Percentiles rank a stretch among this genome's conserved stretches.
phyloP scores from a whole-genome alignment of 441 rosid genomes.

The Gossypium lobatum region DNA sequence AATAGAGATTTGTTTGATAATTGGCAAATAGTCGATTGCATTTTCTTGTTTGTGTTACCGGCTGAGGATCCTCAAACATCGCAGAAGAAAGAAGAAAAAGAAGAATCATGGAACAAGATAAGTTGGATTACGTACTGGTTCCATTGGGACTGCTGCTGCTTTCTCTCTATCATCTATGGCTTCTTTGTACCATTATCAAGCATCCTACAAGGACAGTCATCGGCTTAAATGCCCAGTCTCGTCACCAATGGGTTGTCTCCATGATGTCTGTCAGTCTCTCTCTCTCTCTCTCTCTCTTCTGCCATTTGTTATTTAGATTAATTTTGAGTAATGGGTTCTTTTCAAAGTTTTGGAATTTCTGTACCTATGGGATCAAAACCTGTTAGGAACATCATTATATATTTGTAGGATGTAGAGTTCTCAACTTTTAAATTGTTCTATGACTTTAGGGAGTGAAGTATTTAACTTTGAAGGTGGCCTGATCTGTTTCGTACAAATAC shows the following conservation, averaged over 20 bases:
- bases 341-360: slow-evolving; percentile 2
- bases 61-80: background rate
- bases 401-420: background rate
- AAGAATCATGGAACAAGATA: slow-evolving; percentile 38
- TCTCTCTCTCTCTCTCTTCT: background rate
- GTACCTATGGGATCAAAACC: background rate
- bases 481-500: background rate
- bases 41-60: background rate
- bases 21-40: no score
- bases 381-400: background rate
- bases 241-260: slow-evolving; percentile 72
- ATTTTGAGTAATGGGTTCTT: background rate
- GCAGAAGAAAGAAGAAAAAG: background rate
- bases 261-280: slow-evolving; percentile 53
- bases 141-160: slow-evolving; percentile 54
- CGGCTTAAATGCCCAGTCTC: slow-evolving; percentile 73
- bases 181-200: slow-evolving; percentile 37
- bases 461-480: background rate
- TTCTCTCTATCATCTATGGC: slow-evolving; percentile 60
- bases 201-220: slow-evolving; percentile 55
- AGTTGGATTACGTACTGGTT: slow-evolving; percentile 48
- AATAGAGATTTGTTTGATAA: no score
- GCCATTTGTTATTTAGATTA: background rate
- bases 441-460: background rate
- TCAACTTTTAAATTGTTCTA: background rate